A percentile compares a stretch with the other conserved stretches of the same genome.
Evolutionary conservation across 306 rosid species (phyloP).

Genomic region (Vigna hirtella): DNA sequence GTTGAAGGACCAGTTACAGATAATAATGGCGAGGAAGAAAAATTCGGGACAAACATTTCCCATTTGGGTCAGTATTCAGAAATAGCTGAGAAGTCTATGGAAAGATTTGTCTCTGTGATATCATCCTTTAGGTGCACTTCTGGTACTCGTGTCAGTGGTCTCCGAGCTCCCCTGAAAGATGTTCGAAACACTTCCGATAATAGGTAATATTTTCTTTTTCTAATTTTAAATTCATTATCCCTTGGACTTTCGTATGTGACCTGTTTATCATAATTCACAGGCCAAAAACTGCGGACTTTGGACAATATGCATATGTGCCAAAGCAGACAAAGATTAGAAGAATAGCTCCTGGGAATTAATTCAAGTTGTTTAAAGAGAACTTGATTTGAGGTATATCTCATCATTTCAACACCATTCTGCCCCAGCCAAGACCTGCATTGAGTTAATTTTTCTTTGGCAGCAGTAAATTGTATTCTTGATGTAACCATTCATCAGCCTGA

Average conservation of each 20-base stretch:
- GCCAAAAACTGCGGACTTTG: constrained; percentile 57
- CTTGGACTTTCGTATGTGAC: constrained; percentile 39
- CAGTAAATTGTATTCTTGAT: constrained; percentile 44
- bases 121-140: constrained; percentile 71
- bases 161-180: constrained; percentile 86
- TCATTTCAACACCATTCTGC: constrained; percentile 40
- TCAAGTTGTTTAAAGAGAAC: constrained; percentile 38
- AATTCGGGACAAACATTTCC: constrained; percentile 81
- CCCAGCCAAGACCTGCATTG: constrained; percentile 28
- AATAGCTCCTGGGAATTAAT: constrained; percentile 43
- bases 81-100: constrained; percentile 86
- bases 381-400: constrained; percentile 24
- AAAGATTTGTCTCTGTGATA: constrained; percentile 74
- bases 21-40: constrained; percentile 44
- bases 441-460: constrained; percentile 33
- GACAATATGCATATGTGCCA: constrained; percentile 60
- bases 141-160: constrained; percentile 95
- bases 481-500: constrained; percentile 17
- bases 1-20: constrained; percentile 41
- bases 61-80: constrained; percentile 74
- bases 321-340: constrained; percentile 53
- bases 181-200: constrained; percentile 56
- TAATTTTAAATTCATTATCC: constrained; percentile 39
- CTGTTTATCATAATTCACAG: constrained; percentile 44
- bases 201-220: constrained; percentile 51